phyloP scores from a whole-genome alignment of 2,329 filamentous ascomycete genomes.

The Myotisia sp. region DNA sequence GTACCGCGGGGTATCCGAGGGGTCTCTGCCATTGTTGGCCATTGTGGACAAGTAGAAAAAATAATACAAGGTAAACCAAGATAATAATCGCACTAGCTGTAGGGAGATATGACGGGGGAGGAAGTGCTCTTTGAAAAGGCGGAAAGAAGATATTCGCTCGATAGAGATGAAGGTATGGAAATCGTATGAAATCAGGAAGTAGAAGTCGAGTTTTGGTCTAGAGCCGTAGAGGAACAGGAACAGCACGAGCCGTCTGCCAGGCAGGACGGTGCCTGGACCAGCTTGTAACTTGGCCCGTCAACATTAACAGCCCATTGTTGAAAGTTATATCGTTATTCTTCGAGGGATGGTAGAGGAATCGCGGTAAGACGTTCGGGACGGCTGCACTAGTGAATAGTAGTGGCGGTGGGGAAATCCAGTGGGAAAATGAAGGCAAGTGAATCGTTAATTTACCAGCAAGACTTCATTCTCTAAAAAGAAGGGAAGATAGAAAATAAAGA shows the following conservation, averaged over 20 bases:
- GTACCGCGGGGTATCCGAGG: constrained; percentile 17
- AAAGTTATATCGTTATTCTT: neutral
- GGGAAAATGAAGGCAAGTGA: no score
- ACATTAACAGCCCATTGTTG: constrained; percentile 25
- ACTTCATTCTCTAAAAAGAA: no score
- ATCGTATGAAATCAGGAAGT: neutral
- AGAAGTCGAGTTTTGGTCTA: no score
- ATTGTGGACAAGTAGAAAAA: constrained; percentile 15
- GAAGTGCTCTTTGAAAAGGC: neutral
- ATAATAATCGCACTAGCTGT: neutral
- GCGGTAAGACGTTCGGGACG: neutral
- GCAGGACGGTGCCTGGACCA: constrained; percentile 31
- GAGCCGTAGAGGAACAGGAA: constrained; percentile 5
- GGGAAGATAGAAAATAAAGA: no score
- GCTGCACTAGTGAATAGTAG: no score
- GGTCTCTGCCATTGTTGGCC: constrained; percentile 26
- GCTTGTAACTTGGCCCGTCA: constrained; percentile 27
- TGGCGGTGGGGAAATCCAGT: no score
- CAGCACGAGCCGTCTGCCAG: constrained; percentile 30
- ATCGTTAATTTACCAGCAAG: no score
- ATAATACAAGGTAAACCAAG: neutral
- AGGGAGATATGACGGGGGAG: neutral
- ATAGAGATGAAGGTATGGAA: no score
- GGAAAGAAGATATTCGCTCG: neutral
- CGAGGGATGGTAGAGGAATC: neutral